These are phyloP conservation scores for Corylus americana DNA, from an alignment of 306 rosid genomes.

Conservation along the genomic window DNA sequence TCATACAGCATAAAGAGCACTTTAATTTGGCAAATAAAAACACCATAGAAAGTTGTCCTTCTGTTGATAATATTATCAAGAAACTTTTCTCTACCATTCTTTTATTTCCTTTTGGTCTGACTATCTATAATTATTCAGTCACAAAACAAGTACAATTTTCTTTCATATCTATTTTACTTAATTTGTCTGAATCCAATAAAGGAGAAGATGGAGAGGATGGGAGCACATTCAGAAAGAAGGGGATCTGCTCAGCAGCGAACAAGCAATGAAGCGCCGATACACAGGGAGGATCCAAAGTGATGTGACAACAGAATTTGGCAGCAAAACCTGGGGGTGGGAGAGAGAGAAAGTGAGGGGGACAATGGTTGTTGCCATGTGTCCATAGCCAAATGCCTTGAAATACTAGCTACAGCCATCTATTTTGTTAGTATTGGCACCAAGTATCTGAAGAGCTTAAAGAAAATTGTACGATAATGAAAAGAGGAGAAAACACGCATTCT, in stretches of 20 bases:
- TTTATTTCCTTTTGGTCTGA: neutral
- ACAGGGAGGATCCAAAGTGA: conserved; percentile 4
- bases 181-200: neutral
- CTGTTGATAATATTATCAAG: too few relatives aligned
- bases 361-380: neutral
- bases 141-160: neutral
- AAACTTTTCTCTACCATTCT: too few relatives aligned
- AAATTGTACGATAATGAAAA: neutral
- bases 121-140: neutral
- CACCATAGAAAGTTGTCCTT: conserved; percentile 10
- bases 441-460: neutral
- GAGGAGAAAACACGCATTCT: neutral
- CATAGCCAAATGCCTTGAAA: neutral
- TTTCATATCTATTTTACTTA: neutral
- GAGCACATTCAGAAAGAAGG: neutral
- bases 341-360: conserved; percentile 1
- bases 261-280: conserved; percentile 9
- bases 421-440: neutral
- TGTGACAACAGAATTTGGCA: neutral
- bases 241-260: neutral
- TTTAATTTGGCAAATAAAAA: conserved; percentile 14
- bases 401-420: neutral
- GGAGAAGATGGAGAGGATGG: neutral
- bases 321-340: conserved; percentile 7
- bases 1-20: neutral